Evolutionary conservation across 176 grass and related monocot genomes (phyloP).

Genomic region (Saccharum spontaneum): DNA sequence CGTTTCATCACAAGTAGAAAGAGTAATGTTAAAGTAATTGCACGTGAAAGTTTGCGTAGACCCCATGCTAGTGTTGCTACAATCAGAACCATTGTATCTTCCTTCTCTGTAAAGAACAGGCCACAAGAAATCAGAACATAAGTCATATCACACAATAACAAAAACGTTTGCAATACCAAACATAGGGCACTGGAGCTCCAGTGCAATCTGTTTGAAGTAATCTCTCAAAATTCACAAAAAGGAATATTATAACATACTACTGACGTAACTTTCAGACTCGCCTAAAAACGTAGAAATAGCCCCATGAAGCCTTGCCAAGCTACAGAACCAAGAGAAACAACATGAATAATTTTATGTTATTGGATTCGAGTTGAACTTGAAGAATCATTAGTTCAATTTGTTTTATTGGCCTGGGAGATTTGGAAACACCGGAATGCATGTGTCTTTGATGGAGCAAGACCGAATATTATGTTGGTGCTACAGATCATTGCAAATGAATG

Average conservation of each 20-base stretch:
- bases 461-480: not conserved
- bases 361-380: not conserved
- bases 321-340: not conserved
- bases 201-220: not conserved
- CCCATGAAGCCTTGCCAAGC: not conserved
- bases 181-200: not conserved
- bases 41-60: slow-evolving; percentile 87
- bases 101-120: slow-evolving; percentile 67
- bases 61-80: slow-evolving; percentile 93
- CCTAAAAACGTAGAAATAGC: not conserved
- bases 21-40: slow-evolving; percentile 84
- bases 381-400: not conserved
- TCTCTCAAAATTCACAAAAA: slow-evolving; percentile 5
- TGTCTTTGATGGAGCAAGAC: not conserved
- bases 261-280: not conserved
- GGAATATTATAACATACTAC: slow-evolving; percentile 17
- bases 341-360: not conserved
- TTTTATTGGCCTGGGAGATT: not conserved
- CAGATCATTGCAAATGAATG: not conserved
- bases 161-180: slow-evolving; percentile 27
- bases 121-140: not conserved
- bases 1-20: slow-evolving; percentile 97
- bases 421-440: not conserved
- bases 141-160: slow-evolving; percentile 29
- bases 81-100: slow-evolving; percentile 86